Conservation (phyloP, 805 yeast genomes). For the Hanseniaspora meyeri region DNA sequence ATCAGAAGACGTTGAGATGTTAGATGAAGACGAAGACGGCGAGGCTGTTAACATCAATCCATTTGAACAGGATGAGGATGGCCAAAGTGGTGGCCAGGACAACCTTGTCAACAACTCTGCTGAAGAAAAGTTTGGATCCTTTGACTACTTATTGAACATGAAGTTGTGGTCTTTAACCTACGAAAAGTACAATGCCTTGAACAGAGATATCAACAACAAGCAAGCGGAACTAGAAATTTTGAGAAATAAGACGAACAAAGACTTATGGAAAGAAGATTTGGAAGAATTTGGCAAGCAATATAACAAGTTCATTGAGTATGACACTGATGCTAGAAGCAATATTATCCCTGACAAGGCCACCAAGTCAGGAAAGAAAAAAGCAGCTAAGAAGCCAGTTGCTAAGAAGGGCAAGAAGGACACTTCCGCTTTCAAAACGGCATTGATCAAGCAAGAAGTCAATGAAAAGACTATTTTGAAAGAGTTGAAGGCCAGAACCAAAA, state of each 20-base stretch:
- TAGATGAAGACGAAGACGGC: conserved; percentile 31
- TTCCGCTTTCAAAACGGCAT: conserved; percentile 19
- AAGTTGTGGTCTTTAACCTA: conserved; percentile 84
- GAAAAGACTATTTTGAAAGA: conserved; percentile 14
- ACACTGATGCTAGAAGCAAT: conserved; percentile 45
- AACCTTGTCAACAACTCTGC: conserved; percentile 29
- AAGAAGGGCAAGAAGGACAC: conserved; percentile 16
- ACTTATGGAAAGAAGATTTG: conserved; percentile 75
- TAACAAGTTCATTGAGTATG: conserved; percentile 54
- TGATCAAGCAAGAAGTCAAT: conserved; percentile 22
- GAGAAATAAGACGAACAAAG: conserved; percentile 63
- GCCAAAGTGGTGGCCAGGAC: conserved; percentile 18
- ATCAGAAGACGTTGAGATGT: conserved; percentile 31
- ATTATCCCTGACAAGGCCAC: conserved; percentile 36
- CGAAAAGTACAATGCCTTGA: conserved; percentile 72
- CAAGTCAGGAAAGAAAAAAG: conserved; percentile 26
- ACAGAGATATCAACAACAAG: conserved; percentile 59
- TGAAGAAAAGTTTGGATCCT: conserved; percentile 48
- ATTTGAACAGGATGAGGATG: conserved; percentile 13
- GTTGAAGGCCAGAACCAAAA: neutral
- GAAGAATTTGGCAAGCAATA: conserved; percentile 59
- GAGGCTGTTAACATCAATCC: conserved; percentile 26
- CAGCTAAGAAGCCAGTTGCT: conserved; percentile 19
- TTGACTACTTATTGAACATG: conserved; percentile 85
- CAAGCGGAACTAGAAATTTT: conserved; percentile 58